Base-by-base conservation (phyloP, 352 stramenopile genomes). In the Globisporangium rhizosaccharum region DNA sequence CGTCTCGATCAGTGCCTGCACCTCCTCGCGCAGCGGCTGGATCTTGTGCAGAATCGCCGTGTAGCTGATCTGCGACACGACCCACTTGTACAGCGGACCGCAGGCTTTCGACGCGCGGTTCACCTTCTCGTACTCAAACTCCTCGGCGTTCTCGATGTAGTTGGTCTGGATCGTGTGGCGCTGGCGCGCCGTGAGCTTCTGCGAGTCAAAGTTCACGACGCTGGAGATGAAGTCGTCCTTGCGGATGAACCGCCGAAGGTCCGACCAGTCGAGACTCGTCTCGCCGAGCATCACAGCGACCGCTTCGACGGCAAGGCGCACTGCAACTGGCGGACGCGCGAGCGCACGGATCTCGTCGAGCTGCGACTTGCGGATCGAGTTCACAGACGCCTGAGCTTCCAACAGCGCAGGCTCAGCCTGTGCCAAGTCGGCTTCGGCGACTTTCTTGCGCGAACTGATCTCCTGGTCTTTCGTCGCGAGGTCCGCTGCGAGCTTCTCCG, bases 41-140 rank as follows among this genome's bases (percentile, higher is more conserved):
- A 99, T 98, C 51, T 92, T 96, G 72, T 98, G 97, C 59, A 99
- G 87, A 63, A 99, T 99, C 26, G 88, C 87, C 17, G 94, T 98
- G 75, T 99, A 99, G 63, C 96, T 97, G 11, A 99, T 85, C 73
- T 99, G 97, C 53, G 94, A 99, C 36, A 96, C 80, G 48, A 98
- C 93, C 98, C 98, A 99, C 68, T 98, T 97, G 74, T 98, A 99
- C 17, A 99, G 81, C 33, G 98, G 98, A 37, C 98, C 98, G 70
- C 97, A 99, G 20, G 98, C 98, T 65, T 97, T 96, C 14, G 90
- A 98, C 7, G 94, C 92, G 44, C 90, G 87, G 56, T 96, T 92
- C 39, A 98, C 94, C 68, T 94, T 96, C 48, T 96, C 87, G 59
- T 93, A 96, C 56, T 96, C 87, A 56, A 96, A 96, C 33, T 96